Conservation (phyloP, 805 yeast species). For the Debaryomyces castellii region DNA sequence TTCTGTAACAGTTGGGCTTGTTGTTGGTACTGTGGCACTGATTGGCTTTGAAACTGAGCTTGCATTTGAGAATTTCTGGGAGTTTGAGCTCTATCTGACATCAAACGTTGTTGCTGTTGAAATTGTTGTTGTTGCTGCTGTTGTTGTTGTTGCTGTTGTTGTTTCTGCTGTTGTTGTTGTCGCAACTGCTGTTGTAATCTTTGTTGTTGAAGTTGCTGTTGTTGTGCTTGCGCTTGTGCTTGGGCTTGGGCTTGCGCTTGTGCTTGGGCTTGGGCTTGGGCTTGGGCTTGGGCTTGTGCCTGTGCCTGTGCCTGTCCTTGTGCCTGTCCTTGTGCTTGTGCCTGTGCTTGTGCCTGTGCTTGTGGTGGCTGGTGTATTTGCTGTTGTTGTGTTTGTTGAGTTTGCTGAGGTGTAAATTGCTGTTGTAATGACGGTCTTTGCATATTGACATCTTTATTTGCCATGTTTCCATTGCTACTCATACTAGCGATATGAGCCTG, state of each 20-base stretch:
- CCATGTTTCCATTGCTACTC: neutral
- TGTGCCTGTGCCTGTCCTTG: slow-evolving; percentile 14
- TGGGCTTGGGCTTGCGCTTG: slow-evolving; percentile 13
- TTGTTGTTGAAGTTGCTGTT: slow-evolving; percentile 7
- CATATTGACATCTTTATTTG: slow-evolving; percentile 11
- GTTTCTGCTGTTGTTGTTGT: slow-evolving; percentile 12
- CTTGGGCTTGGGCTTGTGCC: slow-evolving; percentile 11
- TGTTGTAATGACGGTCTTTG: slow-evolving; percentile 7
- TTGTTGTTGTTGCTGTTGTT: slow-evolving; percentile 11
- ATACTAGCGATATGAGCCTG: slow-evolving; percentile 2
- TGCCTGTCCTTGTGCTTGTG: slow-evolving; percentile 11
- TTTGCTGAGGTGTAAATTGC: slow-evolving; percentile 9
- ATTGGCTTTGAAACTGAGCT: slow-evolving; percentile 9
- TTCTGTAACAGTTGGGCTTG: slow-evolving; percentile 15
- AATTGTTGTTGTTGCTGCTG: slow-evolving; percentile 10
- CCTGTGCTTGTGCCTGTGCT: slow-evolving; percentile 11
- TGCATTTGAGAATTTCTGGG: slow-evolving; percentile 11
- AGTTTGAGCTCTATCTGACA: slow-evolving; percentile 6
- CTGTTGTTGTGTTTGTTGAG: slow-evolving; percentile 9
- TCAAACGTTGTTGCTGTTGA: slow-evolving; percentile 9
- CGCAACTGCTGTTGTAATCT: slow-evolving; percentile 8
- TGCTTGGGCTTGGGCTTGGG: slow-evolving; percentile 12
- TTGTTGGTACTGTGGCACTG: slow-evolving; percentile 16
- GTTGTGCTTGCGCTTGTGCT: slow-evolving; percentile 14
- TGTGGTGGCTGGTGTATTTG: slow-evolving; percentile 16